A percentile compares a stretch with the other conserved stretches of the same genome.
Conservation (phyloP, 306 rosid species). For the Comarum palustre region DNA sequence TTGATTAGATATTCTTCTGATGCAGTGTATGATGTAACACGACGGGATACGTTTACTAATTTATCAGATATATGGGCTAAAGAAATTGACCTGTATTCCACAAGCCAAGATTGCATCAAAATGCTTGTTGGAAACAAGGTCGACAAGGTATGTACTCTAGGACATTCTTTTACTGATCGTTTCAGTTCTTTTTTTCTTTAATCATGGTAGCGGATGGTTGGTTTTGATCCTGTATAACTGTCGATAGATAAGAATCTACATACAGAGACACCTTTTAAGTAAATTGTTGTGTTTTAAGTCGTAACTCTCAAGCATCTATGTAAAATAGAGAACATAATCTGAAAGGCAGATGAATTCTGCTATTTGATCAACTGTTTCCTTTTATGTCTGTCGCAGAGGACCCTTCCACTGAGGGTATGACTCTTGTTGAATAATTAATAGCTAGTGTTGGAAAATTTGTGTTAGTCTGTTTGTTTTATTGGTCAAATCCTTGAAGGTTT, state of each 20-base stretch:
- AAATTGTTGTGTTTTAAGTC: neutral
- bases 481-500: neutral
- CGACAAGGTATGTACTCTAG: slow-evolving; percentile 45
- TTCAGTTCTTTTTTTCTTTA: no score
- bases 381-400: neutral
- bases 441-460: neutral
- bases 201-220: neutral
- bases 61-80: slow-evolving; percentile 85
- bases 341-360: neutral
- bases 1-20: neutral
- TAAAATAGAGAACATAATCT: neutral
- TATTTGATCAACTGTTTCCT: neutral
- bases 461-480: neutral
- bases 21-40: slow-evolving; percentile 69
- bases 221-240: neutral
- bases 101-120: slow-evolving; percentile 79
- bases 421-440: neutral
- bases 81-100: slow-evolving; percentile 69
- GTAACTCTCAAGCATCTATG: neutral
- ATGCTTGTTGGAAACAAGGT: slow-evolving; percentile 84
- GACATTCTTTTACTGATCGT: neutral
- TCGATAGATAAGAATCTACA: neutral
- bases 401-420: neutral
- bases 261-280: neutral
- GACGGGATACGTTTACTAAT: slow-evolving; percentile 67